A percentile compares a stretch with the other conserved stretches of the same genome.
Evolutionary conservation across 108 stramenopile genomes (phyloP).

Genomic region (Mayamaea pseudoterrestris): DNA sequence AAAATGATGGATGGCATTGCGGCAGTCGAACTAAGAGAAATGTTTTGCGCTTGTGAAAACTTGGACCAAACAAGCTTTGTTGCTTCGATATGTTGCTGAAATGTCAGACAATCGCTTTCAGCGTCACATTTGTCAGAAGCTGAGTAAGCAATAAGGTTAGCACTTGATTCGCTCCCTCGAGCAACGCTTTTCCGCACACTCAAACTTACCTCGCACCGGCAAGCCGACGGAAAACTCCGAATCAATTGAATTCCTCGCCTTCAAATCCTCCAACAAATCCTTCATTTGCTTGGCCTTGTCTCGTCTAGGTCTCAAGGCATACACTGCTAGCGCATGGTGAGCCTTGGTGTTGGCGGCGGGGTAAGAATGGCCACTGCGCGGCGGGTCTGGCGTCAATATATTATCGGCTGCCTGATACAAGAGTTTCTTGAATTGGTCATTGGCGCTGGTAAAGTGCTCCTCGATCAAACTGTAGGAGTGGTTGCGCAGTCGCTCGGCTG

Average conservation of each 20-base stretch:
- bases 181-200: too few relatives aligned
- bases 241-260: constrained; percentile 10
- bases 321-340: constrained; percentile 23
- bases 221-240: constrained; percentile 11
- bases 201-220: constrained; percentile 23
- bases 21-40: too few relatives aligned
- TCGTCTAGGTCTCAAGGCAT: constrained; percentile 22
- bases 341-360: not conserved
- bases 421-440: not conserved
- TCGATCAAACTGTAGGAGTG: not conserved
- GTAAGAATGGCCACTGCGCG: not conserved
- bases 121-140: constrained; percentile 32
- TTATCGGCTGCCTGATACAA: not conserved
- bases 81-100: constrained; percentile 23
- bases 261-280: constrained; percentile 5
- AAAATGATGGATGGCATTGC: constrained; percentile 12
- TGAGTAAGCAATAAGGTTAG: not conserved
- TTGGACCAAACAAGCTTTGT: constrained; percentile 13
- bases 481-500: not conserved
- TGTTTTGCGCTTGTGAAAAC: not conserved
- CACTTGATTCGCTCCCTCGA: too few relatives aligned
- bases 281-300: constrained; percentile 6
- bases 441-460: not conserved
- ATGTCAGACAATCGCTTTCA: constrained; percentile 33
- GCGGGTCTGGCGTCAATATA: not conserved